Conservation (phyloP, 345 rosid genomes). For the Excoecaria agallocha region DNA sequence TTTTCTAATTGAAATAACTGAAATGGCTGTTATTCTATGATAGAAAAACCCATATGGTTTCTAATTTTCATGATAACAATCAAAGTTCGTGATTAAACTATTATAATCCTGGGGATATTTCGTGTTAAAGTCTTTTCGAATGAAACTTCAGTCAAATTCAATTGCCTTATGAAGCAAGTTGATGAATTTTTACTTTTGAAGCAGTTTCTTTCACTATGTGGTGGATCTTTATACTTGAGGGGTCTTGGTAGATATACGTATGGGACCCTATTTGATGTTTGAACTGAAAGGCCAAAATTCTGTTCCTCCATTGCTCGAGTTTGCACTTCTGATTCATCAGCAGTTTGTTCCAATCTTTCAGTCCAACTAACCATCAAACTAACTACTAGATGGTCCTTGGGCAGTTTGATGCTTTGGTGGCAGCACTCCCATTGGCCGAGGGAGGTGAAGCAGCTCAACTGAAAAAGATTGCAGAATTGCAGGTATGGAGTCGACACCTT, state of each 20-base stretch:
- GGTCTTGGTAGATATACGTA: not conserved
- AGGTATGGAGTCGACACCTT: slow-evolving; percentile 35
- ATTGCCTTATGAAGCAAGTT: no score
- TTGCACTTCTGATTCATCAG: not conserved
- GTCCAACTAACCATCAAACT: not conserved
- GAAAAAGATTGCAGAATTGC: slow-evolving; percentile 71
- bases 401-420: slow-evolving; percentile 88
- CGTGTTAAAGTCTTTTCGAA: no score
- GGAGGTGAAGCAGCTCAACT: slow-evolving; percentile 94
- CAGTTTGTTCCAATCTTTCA: not conserved
- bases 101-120: no score
- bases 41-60: not conserved
- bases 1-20: not conserved
- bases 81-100: no score
- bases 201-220: no score
- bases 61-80: no score
- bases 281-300: not conserved
- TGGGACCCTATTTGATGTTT: not conserved
- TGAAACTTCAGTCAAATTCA: no score
- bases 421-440: slow-evolving; percentile 83
- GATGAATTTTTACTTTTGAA: no score
- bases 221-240: not conserved
- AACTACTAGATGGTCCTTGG: slow-evolving; percentile 10
- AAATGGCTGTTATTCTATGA: not conserved
- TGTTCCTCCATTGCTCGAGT: not conserved